A percentile compares a stretch with the other conserved stretches of the same genome.
Conservation (phyloP, 2,329 filamentous ascomycete genomes). For the Penicillium vulpinum region DNA sequence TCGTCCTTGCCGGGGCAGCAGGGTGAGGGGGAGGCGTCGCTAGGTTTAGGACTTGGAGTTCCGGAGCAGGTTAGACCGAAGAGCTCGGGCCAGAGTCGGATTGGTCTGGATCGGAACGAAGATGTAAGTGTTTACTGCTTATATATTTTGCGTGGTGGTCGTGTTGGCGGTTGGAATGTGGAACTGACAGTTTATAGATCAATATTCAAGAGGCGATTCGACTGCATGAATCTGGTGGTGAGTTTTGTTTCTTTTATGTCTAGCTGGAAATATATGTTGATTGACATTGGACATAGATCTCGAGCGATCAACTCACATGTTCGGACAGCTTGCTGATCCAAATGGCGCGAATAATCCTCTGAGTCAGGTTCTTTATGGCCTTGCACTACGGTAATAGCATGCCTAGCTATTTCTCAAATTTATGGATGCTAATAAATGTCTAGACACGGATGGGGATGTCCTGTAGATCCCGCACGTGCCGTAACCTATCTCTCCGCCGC, state of each 20-base stretch:
- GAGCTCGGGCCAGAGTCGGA: constrained; percentile 35
- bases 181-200: constrained; percentile 27
- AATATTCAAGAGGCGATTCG: constrained; percentile 95
- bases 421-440: constrained; percentile 14
- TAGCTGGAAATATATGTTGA: not conserved
- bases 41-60: constrained; percentile 1
- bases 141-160: not conserved
- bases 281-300: constrained; percentile 53
- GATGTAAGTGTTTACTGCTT: constrained; percentile 34
- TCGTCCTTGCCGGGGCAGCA: constrained; percentile 19
- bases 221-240: constrained; percentile 77
- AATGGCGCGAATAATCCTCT: constrained; percentile 85
- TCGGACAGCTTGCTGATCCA: constrained; percentile 79
- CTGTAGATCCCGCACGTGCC: constrained; percentile 68
- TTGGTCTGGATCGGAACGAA: constrained; percentile 32
- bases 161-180: not conserved
- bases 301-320: constrained; percentile 77
- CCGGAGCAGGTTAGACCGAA: constrained; percentile 22
- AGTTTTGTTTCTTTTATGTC: constrained; percentile 13
- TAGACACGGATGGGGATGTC: constrained; percentile 91
- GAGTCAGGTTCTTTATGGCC: constrained; percentile 92
- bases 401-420: not conserved
- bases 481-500: constrained; percentile 84
- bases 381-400: constrained; percentile 69
- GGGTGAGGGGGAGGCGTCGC: not conserved